phyloP scores from a whole-genome alignment of 495 filamentous ascomycete genomes.

The Tirmania nivea region DNA sequence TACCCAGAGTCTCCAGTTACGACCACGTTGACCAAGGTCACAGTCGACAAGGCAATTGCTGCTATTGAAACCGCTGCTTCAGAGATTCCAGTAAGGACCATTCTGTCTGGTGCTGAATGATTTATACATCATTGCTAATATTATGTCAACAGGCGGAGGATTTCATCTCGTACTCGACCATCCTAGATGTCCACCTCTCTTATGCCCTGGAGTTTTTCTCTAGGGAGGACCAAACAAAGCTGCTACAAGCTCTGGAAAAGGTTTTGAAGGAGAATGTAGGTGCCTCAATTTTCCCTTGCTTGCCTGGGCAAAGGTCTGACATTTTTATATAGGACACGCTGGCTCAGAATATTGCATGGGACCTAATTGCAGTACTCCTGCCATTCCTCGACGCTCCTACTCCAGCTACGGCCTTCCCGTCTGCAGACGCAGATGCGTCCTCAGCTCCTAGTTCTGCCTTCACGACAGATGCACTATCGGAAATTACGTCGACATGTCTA shows the following conservation, averaged over 20 bases:
- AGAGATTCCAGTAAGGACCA: conserved; percentile 13
- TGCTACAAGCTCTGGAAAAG: conserved; percentile 11
- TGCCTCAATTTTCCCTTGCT: not conserved
- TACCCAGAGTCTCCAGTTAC: not conserved
- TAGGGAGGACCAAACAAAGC: conserved; percentile 12
- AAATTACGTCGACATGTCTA: conserved; percentile 12
- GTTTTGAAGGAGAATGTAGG: conserved; percentile 13
- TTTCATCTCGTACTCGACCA: conserved; percentile 19
- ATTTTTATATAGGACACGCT: conserved; percentile 26
- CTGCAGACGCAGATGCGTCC: conserved; percentile 9
- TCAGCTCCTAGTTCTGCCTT: not conserved
- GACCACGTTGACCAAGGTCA: conserved; percentile 4
- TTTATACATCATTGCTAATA: not conserved
- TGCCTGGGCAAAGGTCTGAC: not conserved
- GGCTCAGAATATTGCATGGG: conserved; percentile 88
- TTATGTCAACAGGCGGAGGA: conserved; percentile 11
- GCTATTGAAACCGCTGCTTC: conserved; percentile 17
- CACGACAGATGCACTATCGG: not conserved
- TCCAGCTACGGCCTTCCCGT: conserved; percentile 22
- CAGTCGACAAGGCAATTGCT: conserved; percentile 18
- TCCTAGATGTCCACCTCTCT: conserved; percentile 19
- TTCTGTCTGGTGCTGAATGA: not conserved
- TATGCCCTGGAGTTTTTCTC: conserved; percentile 15
- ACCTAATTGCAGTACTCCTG: conserved; percentile 68
- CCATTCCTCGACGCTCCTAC: conserved; percentile 41